A percentile compares a stretch with the other conserved stretches of the same genome.
These are phyloP conservation scores for Coix lacrymajobi DNA, from an alignment of 176 grass and related monocot species.

Conservation along the genomic window DNA sequence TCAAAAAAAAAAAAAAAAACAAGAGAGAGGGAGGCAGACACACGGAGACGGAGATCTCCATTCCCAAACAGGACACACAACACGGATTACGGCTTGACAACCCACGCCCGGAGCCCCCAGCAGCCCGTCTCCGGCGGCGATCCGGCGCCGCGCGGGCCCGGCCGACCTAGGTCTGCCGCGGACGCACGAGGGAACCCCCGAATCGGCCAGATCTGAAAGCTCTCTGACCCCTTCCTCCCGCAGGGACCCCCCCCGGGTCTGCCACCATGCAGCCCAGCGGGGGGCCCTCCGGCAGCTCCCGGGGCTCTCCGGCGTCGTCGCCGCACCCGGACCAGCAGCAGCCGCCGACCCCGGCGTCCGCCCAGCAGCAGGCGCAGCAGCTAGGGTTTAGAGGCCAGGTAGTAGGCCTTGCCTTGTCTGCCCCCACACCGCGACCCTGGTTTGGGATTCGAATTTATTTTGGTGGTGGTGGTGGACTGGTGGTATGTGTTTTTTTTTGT, in stretches of 20 bases:
- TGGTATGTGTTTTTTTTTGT: neutral
- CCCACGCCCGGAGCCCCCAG: neutral
- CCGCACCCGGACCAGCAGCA: slow-evolving; percentile 29
- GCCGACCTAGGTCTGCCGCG: slow-evolving; percentile 31
- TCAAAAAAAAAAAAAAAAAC: neutral
- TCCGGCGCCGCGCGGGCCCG: neutral
- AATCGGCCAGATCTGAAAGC: slow-evolving; percentile 45
- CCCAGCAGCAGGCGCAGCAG: slow-evolving; percentile 31
- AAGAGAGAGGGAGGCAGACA: neutral
- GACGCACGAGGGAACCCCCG: slow-evolving; percentile 11
- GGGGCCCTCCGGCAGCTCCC: slow-evolving; percentile 24
- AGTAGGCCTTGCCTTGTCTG: slow-evolving; percentile 28
- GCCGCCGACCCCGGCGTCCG: neutral
- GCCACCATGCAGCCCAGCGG: slow-evolving; percentile 38
- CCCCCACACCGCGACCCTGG: neutral
- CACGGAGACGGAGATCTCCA: neutral
- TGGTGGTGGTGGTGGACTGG: neutral
- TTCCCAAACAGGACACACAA: no score
- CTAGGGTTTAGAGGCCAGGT: slow-evolving; percentile 60
- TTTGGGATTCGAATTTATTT: slow-evolving; percentile 30
- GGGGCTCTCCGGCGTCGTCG: slow-evolving; percentile 47
- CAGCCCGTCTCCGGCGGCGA: slow-evolving; percentile 15
- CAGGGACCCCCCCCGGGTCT: neutral
- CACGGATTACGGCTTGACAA: slow-evolving; percentile 13
- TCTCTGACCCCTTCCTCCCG: neutral